Evolutionary conservation across 805 yeast genomes (phyloP).

Genomic region (Brettanomyces bruxellensis): DNA sequence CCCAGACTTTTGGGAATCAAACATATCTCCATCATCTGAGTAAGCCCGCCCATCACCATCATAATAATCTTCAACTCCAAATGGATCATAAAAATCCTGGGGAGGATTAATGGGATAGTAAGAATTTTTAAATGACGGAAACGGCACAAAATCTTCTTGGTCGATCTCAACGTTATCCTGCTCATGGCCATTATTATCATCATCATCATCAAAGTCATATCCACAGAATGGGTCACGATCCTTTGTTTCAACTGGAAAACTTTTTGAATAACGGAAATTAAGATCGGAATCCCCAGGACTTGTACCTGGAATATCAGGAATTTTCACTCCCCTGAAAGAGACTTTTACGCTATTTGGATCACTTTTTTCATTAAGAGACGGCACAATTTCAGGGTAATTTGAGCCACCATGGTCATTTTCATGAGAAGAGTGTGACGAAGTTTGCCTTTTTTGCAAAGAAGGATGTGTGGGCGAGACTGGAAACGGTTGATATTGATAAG

Average conservation of each 20-base stretch:
- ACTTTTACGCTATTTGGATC: not conserved
- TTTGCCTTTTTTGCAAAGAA: not conserved
- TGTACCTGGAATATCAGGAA: not conserved
- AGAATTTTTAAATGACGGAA: slow-evolving; percentile 24
- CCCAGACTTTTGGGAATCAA: slow-evolving; percentile 1
- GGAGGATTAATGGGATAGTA: slow-evolving; percentile 25
- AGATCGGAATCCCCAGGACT: slow-evolving; percentile 1
- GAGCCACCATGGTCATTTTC: too few species aligned
- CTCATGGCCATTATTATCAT: slow-evolving; percentile 7
- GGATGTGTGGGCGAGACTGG: slow-evolving; percentile 15
- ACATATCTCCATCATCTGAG: slow-evolving; percentile 2
- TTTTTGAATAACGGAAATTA: not conserved
- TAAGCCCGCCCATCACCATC: slow-evolving; percentile 9
- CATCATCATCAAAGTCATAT: slow-evolving; percentile 14
- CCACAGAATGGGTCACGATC: slow-evolving; percentile 13
- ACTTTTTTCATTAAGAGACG: not conserved
- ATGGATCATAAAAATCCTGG: slow-evolving; percentile 22
- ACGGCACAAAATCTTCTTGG: slow-evolving; percentile 24
- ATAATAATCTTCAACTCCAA: slow-evolving; percentile 16
- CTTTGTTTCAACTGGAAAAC: not conserved
- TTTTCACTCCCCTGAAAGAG: not conserved
- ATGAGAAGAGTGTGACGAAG: not conserved
- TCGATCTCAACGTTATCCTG: slow-evolving; percentile 9
- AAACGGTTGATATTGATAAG: slow-evolving; percentile 3
- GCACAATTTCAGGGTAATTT: not conserved